Conservation (phyloP, 75 land plant species). For the Pinus albicaulis region DNA sequence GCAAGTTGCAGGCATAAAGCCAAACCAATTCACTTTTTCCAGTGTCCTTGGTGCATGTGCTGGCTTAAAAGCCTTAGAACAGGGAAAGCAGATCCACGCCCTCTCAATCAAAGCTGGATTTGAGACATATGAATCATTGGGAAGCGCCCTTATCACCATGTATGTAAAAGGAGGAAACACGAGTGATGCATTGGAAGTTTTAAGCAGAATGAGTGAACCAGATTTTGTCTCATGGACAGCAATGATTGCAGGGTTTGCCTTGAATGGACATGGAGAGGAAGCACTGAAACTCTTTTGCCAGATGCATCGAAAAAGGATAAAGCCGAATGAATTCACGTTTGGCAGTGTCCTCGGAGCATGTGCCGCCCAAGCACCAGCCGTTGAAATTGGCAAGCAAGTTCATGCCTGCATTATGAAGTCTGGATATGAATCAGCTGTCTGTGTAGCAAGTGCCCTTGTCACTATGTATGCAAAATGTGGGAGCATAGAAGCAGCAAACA, state of each 20-base stretch:
- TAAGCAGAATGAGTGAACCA: conserved; percentile 19
- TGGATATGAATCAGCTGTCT: conserved; percentile 14
- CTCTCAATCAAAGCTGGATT: conserved; percentile 2
- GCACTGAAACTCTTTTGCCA: not conserved
- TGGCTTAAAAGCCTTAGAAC: not conserved
- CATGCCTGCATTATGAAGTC: conserved; percentile 33
- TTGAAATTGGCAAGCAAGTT: conserved; percentile 17
- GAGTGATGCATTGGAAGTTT: conserved; percentile 15
- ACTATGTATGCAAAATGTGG: conserved; percentile 31
- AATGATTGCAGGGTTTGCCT: conserved; percentile 17
- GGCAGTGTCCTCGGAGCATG: conserved; percentile 6
- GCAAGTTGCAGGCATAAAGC: not conserved
- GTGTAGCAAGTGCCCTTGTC: conserved; percentile 33
- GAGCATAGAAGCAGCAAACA: conserved; percentile 8
- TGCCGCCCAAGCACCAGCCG: conserved; percentile 13
- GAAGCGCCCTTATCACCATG: conserved; percentile 22
- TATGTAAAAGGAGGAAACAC: conserved; percentile 9
- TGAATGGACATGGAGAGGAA: not conserved
- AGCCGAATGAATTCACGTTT: not conserved
- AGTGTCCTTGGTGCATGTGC: conserved; percentile 11
- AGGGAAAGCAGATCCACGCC: conserved; percentile 11
- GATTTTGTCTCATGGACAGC: conserved; percentile 22
- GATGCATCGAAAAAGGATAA: not conserved
- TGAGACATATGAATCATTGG: not conserved
- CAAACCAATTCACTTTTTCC: conserved; percentile 2